Base-by-base conservation (phyloP, 768 basidiomycete species). In the Goffeauzyma gilvescens region DNA sequence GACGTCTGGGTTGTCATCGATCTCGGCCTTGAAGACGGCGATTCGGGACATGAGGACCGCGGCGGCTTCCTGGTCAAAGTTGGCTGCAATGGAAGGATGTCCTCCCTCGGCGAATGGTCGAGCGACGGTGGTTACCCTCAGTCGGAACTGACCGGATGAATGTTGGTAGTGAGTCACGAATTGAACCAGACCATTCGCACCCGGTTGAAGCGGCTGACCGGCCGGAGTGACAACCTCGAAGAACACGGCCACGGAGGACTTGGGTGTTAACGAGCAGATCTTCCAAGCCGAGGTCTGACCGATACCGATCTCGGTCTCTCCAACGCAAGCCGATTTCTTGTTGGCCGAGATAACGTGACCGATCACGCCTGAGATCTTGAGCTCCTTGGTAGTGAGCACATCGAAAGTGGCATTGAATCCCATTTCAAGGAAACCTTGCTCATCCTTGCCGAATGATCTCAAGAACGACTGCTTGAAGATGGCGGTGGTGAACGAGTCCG, bases 391-490 rank as follows among this genome's bases (percentile, higher is more conserved):
- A 0, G 90, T 93, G 84, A 89, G 81, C 20, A 98, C 90, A 61
- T 96, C 93, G 53, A 98, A 90, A 1, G 87, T 96, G 8, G 87
- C 93, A 55, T 96, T 98, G 69, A 96, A 96, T 42, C 90, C 93
- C 89, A 96, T 95, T 57, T 81, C 75, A 21, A 96, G 70, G 50
- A 81, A 72, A 1, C 89, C 90, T 49, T 90, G 76, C 14, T 81
- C 83, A 51, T 90, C 90, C 63, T 93, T 95, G 57, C 71, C 75
- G 64, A 98, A 86, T 31, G 90, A 69, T 31, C 87, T 75, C 31
- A 93, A 72, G 76, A 93, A 95, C 55, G 79, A 83, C 64, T 95
- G 90, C 69, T 96, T 96, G 75, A 96, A 96, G 60, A 96, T 93
- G 20, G 86, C 86, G 8, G 90, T 96, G 9, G 82, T 78, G 63